phyloP scores from a whole-genome alignment of 148 eudicot species.

The Agrostemma githago region DNA sequence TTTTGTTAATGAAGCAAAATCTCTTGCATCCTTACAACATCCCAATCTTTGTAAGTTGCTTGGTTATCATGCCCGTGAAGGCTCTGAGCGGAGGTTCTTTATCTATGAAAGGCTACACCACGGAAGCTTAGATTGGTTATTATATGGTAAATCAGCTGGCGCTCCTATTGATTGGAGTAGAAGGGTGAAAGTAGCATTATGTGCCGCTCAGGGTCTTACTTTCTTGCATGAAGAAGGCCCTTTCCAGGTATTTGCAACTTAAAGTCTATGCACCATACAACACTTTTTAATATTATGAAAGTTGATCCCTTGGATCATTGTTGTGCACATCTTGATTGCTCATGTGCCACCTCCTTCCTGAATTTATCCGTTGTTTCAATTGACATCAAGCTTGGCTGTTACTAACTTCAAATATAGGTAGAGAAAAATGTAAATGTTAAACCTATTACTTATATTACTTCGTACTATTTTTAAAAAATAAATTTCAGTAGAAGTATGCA shows the following conservation, averaged over 20 bases:
- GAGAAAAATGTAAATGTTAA: background rate
- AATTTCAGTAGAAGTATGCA: background rate
- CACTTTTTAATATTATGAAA: background rate
- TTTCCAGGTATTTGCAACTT: constrained; percentile 60
- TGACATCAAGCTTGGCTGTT: background rate
- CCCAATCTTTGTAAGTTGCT: constrained; percentile 81
- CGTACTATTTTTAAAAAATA: no score
- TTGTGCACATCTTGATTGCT: background rate
- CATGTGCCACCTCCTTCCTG: no score
- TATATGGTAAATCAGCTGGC: constrained; percentile 72
- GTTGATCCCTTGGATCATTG: background rate
- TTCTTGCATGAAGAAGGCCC: constrained; percentile 97
- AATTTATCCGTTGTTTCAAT: background rate
- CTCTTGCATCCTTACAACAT: constrained; percentile 83
- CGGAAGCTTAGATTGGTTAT: constrained; percentile 83
- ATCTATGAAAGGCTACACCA: constrained; percentile 91
- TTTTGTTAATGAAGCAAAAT: constrained; percentile 74
- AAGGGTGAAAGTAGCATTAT: constrained; percentile 70
- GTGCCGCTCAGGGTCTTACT: constrained; percentile 92
- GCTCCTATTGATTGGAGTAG: constrained; percentile 86
- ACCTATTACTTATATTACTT: background rate
- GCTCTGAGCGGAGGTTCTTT: constrained; percentile 73
- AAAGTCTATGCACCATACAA: background rate
- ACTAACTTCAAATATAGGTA: background rate
- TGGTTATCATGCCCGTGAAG: constrained; percentile 87